phyloP scores from a whole-genome alignment of 208 protist genomes.

The Acanthamoeba royreba region DNA sequence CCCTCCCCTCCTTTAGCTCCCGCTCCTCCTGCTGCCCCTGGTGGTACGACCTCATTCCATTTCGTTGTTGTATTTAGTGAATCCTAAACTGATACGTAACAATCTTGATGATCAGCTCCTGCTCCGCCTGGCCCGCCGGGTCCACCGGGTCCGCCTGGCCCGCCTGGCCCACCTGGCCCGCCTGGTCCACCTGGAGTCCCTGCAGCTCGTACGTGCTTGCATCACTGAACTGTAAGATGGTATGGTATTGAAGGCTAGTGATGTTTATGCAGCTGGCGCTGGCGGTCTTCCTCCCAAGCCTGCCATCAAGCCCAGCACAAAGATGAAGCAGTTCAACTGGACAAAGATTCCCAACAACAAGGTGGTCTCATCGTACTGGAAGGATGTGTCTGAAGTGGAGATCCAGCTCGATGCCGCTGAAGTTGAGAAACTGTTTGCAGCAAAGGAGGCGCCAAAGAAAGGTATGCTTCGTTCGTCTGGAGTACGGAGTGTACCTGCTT shows the following conservation, averaged over 20 bases:
- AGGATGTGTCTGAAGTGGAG: not conserved
- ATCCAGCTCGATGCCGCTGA: not conserved
- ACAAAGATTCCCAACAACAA: slow-evolving; percentile 11
- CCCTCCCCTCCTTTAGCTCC: no score
- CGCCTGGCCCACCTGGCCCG: not conserved
- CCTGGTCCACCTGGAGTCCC: not conserved
- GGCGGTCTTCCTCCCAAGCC: not conserved
- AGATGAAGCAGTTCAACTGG: slow-evolving; percentile 24
- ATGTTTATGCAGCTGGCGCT: not conserved
- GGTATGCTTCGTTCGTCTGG: not conserved
- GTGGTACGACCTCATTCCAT: not conserved
- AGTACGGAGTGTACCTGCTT: no score
- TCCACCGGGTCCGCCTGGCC: not conserved
- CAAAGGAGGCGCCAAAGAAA: not conserved
- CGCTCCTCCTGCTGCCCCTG: not conserved
- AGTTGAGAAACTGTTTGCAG: not conserved
- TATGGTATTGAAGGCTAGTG: not conserved
- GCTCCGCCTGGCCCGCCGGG: not conserved
- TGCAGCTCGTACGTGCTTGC: not conserved
- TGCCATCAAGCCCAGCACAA: not conserved
- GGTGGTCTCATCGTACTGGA: not conserved
- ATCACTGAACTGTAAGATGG: not conserved
- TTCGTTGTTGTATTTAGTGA: not conserved
- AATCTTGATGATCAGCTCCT: not conserved
- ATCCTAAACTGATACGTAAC: not conserved